A percentile compares a stretch with the other conserved stretches of the same genome.
phyloP scores from a whole-genome alignment of 805 yeast genomes.

The Saccharomycopsis schoenii region DNA sequence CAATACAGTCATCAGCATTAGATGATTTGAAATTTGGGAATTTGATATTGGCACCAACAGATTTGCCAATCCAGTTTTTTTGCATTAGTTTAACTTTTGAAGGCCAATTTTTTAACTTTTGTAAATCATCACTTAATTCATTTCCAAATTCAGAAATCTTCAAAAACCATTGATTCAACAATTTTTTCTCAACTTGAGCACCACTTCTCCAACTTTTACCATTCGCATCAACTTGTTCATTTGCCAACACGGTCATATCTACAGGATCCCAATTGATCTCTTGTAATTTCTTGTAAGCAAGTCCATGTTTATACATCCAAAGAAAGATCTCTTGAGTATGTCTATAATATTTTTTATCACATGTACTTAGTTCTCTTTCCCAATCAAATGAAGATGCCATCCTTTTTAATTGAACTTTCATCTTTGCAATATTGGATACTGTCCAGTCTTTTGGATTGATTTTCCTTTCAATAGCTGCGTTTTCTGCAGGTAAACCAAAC shows the following conservation, averaged over 20 bases:
- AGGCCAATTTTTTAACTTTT: conserved; percentile 69
- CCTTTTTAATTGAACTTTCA: conserved; percentile 70
- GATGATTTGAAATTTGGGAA: conserved; percentile 30
- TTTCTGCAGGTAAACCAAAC: conserved; percentile 96
- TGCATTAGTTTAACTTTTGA: conserved; percentile 84
- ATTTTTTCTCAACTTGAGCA: conserved; percentile 76
- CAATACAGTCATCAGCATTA: conserved; percentile 26
- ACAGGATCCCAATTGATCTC: conserved; percentile 98
- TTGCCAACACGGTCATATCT: conserved; percentile 89
- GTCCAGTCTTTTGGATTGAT: conserved; percentile 84
- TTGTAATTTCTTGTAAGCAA: conserved; percentile 80
- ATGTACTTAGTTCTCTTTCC: conserved; percentile 83
- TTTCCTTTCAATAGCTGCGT: conserved; percentile 86
- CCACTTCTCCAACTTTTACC: conserved; percentile 98
- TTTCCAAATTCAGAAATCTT: conserved; percentile 78
- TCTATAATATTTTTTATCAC: conserved; percentile 77
- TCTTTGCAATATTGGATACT: conserved; percentile 59
- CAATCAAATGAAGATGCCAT: conserved; percentile 89
- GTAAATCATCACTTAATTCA: conserved; percentile 55
- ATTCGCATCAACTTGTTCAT: conserved; percentile 86
- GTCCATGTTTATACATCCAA: conserved; percentile 58
- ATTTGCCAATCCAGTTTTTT: conserved; percentile 85
- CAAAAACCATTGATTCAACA: conserved; percentile 87
- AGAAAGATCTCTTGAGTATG: conserved; percentile 88
- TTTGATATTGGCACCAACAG: conserved; percentile 63